These are phyloP conservation scores for Hanseniaspora lindneri DNA, from an alignment of 805 yeast species.

Conservation along the genomic window DNA sequence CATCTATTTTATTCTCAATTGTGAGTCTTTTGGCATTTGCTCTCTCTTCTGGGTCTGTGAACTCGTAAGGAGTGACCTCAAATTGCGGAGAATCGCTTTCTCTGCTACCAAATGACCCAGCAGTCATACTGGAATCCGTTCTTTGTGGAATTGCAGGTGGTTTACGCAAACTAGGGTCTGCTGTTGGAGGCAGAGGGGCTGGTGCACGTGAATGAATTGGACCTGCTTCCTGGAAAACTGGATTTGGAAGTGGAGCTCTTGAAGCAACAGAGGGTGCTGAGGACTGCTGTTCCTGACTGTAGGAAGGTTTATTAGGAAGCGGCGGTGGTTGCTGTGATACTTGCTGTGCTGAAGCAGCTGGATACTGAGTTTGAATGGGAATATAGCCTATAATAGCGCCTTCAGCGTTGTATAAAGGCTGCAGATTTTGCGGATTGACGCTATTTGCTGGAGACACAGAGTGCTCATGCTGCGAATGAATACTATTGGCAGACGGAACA, in stretches of 20 bases:
- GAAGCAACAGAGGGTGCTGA: conserved; percentile 9
- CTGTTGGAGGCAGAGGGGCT: background rate
- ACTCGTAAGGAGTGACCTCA: conserved; percentile 14
- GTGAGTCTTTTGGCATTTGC: background rate
- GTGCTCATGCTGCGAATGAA: conserved; percentile 4
- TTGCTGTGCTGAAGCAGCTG: too few species aligned
- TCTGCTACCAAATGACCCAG: background rate
- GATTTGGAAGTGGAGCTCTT: background rate
- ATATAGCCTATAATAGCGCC: conserved; percentile 15
- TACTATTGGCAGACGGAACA: background rate
- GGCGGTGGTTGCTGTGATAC: background rate
- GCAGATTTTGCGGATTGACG: conserved; percentile 13
- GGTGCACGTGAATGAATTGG: conserved; percentile 17
- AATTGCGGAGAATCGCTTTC: background rate
- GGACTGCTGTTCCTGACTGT: too few species aligned
- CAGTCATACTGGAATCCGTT: background rate
- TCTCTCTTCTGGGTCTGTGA: conserved; percentile 12
- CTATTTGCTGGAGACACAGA: conserved; percentile 11
- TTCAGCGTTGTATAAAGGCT: conserved; percentile 15
- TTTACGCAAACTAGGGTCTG: background rate
- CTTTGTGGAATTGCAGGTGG: background rate
- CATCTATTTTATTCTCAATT: conserved; percentile 13
- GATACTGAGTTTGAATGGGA: conserved; percentile 17
- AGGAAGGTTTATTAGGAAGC: too few species aligned
- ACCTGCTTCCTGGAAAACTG: conserved; percentile 16